Conservation (phyloP, 306 rosid genomes). For the Cucumis melo region DNA sequence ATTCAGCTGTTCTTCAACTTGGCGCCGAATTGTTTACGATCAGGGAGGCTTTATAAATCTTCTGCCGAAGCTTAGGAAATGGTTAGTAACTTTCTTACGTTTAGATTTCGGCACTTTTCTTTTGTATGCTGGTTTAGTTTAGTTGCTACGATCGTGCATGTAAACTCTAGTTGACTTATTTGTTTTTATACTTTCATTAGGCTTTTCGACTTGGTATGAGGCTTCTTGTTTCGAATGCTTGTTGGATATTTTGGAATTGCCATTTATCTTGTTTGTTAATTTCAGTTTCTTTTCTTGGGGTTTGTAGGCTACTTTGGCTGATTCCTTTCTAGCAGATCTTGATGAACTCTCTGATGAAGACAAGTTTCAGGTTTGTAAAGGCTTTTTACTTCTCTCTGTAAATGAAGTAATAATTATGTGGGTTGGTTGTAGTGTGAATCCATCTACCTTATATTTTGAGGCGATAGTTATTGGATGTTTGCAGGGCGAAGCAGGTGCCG, state of each 20-base stretch:
- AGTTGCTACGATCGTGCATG: neutral
- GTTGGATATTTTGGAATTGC: neutral
- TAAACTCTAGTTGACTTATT: neutral
- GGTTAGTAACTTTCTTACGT: neutral
- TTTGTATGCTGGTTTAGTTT: neutral
- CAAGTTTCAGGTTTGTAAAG: conserved; percentile 36
- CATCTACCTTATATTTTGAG: neutral
- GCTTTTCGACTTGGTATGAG: neutral
- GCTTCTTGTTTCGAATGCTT: neutral
- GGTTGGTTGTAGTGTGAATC: neutral
- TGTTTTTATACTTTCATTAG: neutral
- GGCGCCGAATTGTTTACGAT: neutral
- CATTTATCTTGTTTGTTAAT: neutral
- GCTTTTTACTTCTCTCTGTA: neutral
- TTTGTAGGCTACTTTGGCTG: conserved; percentile 87
- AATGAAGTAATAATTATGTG: neutral
- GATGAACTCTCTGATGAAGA: conserved; percentile 94
- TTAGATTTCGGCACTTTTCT: neutral
- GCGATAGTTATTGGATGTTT: neutral
- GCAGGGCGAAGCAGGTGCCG: conserved; percentile 52
- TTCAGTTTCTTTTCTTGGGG: neutral
- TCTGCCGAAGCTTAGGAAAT: neutral
- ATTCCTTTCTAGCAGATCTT: conserved; percentile 90
- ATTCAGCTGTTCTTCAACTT: neutral
- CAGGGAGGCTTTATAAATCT: neutral